These are phyloP conservation scores for Alternaria alternata DNA, from an alignment of 2,329 filamentous ascomycete species.

Conservation along the genomic window DNA sequence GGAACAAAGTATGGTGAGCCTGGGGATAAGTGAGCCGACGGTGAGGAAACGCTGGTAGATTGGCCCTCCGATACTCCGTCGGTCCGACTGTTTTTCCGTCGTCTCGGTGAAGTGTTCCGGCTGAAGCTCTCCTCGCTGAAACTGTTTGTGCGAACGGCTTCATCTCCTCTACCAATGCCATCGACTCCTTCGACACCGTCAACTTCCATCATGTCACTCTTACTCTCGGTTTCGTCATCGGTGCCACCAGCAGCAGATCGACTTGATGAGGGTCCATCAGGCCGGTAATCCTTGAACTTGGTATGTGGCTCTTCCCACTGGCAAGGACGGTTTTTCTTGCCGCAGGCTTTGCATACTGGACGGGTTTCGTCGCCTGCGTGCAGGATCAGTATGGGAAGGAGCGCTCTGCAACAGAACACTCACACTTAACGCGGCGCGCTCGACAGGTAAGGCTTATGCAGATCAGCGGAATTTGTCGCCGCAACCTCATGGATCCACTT, in stretches of 20 bases:
- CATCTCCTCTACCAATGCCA: conserved; percentile 1
- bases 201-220: conserved; percentile 23
- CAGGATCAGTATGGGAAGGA: conserved; percentile 5
- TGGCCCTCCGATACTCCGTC: conserved; percentile 16
- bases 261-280: conserved; percentile 26
- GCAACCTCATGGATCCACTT: conserved; percentile 14
- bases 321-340: conserved; percentile 43
- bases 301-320: conserved; percentile 41
- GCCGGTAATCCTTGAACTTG: conserved; percentile 40
- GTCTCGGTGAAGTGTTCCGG: conserved; percentile 28
- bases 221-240: conserved; percentile 18
- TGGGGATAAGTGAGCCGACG: conserved; percentile 24
- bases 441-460: conserved; percentile 39
- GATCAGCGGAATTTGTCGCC: conserved; percentile 9
- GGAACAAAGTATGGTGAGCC: conserved; percentile 17
- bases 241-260: conserved; percentile 16
- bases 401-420: conserved; percentile 3
- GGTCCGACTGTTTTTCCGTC: conserved; percentile 20
- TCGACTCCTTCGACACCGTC: conserved; percentile 20
- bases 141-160: not conserved
- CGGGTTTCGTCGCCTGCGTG: conserved; percentile 38
- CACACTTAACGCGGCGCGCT: conserved; percentile 44
- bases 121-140: conserved; percentile 20
- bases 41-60: conserved; percentile 22
- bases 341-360: conserved; percentile 42